Evolutionary conservation across 106 monocot species (phyloP).

Genomic region (Posidonia australis): DNA sequence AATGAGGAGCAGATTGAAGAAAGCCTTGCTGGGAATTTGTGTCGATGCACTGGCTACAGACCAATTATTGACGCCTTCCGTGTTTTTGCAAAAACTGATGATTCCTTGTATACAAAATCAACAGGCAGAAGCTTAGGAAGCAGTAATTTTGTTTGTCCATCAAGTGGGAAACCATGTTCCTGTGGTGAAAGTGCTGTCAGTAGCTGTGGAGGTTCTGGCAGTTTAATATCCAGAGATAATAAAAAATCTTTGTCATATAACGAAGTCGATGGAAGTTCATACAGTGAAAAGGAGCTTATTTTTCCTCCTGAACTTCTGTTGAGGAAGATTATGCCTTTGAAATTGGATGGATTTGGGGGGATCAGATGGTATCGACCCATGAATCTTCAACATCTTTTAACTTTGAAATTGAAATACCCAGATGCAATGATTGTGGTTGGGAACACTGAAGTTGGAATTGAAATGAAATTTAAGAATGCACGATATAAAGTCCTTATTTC

Average conservation of each 20-base stretch:
- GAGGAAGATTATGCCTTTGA: constrained; percentile 51
- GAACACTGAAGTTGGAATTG: constrained; percentile 92
- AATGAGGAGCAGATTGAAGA: constrained; percentile 87
- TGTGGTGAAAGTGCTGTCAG: constrained; percentile 32
- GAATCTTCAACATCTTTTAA: constrained; percentile 50
- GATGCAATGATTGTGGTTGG: constrained; percentile 83
- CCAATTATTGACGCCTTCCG: constrained; percentile 95
- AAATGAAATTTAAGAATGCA: constrained; percentile 77
- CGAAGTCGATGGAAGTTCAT: constrained; percentile 75
- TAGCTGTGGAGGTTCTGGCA: constrained; percentile 12
- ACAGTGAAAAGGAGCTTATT: constrained; percentile 73
- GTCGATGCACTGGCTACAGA: constrained; percentile 96
- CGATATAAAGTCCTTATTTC: constrained; percentile 58
- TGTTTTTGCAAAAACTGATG: constrained; percentile 79
- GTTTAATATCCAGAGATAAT: background rate
- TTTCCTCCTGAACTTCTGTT: constrained; percentile 87
- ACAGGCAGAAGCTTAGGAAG: constrained; percentile 10
- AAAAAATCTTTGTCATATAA: constrained; percentile 33
- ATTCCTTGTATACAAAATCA: constrained; percentile 50
- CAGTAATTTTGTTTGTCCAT: constrained; percentile 58
- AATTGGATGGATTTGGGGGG: constrained; percentile 61
- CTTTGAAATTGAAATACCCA: constrained; percentile 54
- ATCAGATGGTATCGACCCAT: constrained; percentile 79
- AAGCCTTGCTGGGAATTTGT: constrained; percentile 87
- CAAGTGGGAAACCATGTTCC: constrained; percentile 82